phyloP scores from a whole-genome alignment of 148 eudicot genomes.

The Fagopyrum homotropicum region DNA sequence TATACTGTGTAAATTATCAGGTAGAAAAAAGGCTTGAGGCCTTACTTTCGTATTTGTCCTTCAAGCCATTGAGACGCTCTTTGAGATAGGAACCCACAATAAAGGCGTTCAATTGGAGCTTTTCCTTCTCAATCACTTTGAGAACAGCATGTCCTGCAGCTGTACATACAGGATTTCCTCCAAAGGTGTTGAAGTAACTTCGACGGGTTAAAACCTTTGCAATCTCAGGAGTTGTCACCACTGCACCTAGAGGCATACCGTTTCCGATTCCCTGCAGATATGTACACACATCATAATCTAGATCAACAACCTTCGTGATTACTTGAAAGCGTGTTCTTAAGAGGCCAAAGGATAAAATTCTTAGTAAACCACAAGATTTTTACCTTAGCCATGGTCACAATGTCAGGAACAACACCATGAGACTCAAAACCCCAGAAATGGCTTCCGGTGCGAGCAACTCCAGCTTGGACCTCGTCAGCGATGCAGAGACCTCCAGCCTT shows the following conservation, averaged over 20 bases:
- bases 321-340: too few relatives aligned
- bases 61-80: conserved; percentile 55
- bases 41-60: conserved; percentile 78
- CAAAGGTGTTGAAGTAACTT: conserved; percentile 90
- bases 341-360: too few relatives aligned
- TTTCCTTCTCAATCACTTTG: conserved; percentile 78
- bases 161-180: conserved; percentile 96
- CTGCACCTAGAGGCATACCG: conserved; percentile 96
- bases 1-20: neutral
- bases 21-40: conserved; percentile 2
- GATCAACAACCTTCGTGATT: neutral
- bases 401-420: conserved; percentile 95
- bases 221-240: conserved; percentile 92
- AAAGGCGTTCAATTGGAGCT: conserved; percentile 82
- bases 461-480: conserved; percentile 96
- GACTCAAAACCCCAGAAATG: conserved; percentile 96
- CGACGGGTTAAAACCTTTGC: conserved; percentile 78
- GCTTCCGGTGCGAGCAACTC: conserved; percentile 93
- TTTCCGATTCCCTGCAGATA: conserved; percentile 83
- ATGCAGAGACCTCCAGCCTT: conserved; percentile 92
- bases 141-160: conserved; percentile 91
- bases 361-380: too few relatives aligned
- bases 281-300: neutral
- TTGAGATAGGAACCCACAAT: conserved; percentile 78
- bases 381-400: conserved; percentile 99